Conservation (phyloP, 179 eudicot species). For the Corrigiola litoralis region DNA sequence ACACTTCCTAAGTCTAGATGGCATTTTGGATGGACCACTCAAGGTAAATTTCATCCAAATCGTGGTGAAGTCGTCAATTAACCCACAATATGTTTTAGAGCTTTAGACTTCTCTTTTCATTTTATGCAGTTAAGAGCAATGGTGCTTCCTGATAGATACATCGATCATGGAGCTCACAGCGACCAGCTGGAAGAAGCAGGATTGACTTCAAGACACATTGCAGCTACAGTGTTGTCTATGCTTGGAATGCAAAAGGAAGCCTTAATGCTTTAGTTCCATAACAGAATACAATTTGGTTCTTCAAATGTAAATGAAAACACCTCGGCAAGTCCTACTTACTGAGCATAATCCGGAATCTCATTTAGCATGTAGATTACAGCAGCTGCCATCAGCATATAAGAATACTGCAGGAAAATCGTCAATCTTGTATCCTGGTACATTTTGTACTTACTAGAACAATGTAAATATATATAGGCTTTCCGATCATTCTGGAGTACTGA, state of each 20-base stretch:
- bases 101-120: neutral
- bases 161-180: conserved; percentile 63
- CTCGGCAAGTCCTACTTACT: no score
- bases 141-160: conserved; percentile 72
- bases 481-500: no score
- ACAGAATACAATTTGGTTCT: no score
- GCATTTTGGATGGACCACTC: conserved; percentile 59
- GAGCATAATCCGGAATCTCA: no score
- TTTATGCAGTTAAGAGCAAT: conserved; percentile 56
- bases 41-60: conserved; percentile 37
- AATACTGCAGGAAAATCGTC: no score
- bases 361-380: no score
- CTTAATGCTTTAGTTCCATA: conserved; percentile 9
- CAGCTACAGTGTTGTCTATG: conserved; percentile 55
- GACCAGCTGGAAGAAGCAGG: conserved; percentile 74
- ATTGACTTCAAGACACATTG: conserved; percentile 55
- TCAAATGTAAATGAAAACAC: neutral
- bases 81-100: neutral
- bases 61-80: neutral
- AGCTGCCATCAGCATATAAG: no score
- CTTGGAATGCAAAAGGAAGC: conserved; percentile 54
- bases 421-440: no score
- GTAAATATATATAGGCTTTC: no score
- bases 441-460: no score
- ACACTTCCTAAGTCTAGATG: conserved; percentile 54